Evolutionary conservation across 164 flowering plant species (phyloP), one percentile per base, ranked within the genome.

Genomic region (Annona cherimola): DNA sequence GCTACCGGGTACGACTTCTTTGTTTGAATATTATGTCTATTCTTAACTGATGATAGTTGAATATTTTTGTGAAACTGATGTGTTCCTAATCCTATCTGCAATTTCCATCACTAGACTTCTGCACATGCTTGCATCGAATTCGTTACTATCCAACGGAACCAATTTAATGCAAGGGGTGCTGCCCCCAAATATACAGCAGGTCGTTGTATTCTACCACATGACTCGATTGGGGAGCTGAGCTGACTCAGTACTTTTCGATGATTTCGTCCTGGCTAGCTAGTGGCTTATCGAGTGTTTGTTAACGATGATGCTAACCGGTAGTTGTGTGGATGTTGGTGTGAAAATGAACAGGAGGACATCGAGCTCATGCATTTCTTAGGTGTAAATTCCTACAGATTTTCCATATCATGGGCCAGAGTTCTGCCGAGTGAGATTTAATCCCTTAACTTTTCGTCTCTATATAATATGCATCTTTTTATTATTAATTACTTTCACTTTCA

Each of bases 401-500:
- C 97, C 3, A 85, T 89, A 19, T 87, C 94, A 35, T 91, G 94
- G 97, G 73, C 90, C 18, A 84, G 91, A 77, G 71, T 88, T 75
- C 75, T 88, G 63, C 90, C 94, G 0, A 77, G 90, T 86, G 75
- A 73, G 83, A 43, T 42, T 42, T 41, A 40, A 20, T 61, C 11
- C 2, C 8, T 61, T 7, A 3, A 61, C 4, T n/a, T n/a, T 61
- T 26, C 35, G 35, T 26, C 35, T 26, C 35, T 26, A 26, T 26
- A 26, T 26, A 26, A 26, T 26, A 26, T 26, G 35, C 0, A 26
- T 26, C 35, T 26, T 26, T 26, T 0, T 26, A 26, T 26, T 26
- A 26, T 26, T 26, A 26, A 26, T 26, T 26, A 26, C 35, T 26
- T 26, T 26, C 35, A 26, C 11, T 54, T 6, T 54, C 7, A 54